Evolutionary conservation across 2,329 filamentous ascomycete genomes (phyloP), one percentile per base, ranked within the genome.

Genomic region (Dactylellina leptospora): DNA sequence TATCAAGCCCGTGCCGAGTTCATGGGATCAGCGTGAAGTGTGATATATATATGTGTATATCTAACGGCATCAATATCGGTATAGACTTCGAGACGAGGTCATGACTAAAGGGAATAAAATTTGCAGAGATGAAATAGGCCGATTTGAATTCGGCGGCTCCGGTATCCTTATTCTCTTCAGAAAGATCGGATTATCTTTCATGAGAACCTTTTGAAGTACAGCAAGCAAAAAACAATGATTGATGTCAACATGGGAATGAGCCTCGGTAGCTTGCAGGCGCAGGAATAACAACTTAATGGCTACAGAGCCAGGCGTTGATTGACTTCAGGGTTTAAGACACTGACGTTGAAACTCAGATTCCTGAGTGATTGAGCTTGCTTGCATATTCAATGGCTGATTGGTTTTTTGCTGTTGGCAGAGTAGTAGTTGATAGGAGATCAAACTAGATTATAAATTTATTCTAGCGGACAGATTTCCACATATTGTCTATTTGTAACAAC

Each of bases 71-170:
- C 28, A 33, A 33, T 6, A 6, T 33, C 11, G n/a, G 36, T 53
- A n/a, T n/a, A 81, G 80, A 20, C 78, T 81, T 44, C 74, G 80
- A 44, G 78, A 81, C 0, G 75, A 79, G 40, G 78, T 75, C 47
- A 78, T 77, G 47, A 74, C 74, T 16, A 59, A 75, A 0, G 80
- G 80, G 1, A 60, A 61, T 1, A n/a, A 75, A 18, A 76, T 82
- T 23, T 75, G 78, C 18, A 82, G 82, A 51, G 80, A 81, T 18
- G 80, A 82, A 74, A 59, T 81, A 13, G 80, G 81, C 0, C 56
- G 78, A n/a, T 82, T 81, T 74, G 79, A 81, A 60, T 82, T 80
- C 53, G 80, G 80, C 3, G 81, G 80, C 3, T 81, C 80, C 2
- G 80, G 77, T 38, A 81, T 82, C 58, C 76, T 82, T 25, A 78